These are phyloP conservation scores for Rhynchosporium secalis DNA, from an alignment of 2,329 filamentous ascomycete genomes.

Conservation along the genomic window DNA sequence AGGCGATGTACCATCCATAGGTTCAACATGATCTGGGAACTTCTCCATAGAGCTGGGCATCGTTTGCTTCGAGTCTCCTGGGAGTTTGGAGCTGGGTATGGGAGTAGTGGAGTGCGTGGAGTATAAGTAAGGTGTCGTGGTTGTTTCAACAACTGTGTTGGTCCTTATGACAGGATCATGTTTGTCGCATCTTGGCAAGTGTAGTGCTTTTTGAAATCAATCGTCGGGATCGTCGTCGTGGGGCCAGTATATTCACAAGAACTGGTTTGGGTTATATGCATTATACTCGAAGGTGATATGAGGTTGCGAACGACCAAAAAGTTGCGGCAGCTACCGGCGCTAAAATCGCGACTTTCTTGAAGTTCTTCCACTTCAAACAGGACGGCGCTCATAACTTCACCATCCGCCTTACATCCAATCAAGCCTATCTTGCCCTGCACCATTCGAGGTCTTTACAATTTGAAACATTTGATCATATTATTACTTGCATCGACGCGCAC, in stretches of 20 bases:
- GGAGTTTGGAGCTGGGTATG: conserved; percentile 38
- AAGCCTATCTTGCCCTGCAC: not conserved
- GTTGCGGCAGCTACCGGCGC: conserved; percentile 20
- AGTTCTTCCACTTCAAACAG: conserved; percentile 4
- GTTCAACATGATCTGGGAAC: conserved; percentile 57
- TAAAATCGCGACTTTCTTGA: conserved; percentile 31
- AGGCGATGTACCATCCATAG: conserved; percentile 31
- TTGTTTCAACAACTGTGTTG: conserved; percentile 21
- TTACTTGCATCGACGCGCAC: not conserved
- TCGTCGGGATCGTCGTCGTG: not conserved
- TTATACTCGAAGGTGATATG: conserved; percentile 17
- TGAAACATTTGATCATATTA: not conserved
- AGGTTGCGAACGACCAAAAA: conserved; percentile 10
- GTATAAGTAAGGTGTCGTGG: conserved; percentile 42
- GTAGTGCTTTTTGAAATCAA: conserved; percentile 3
- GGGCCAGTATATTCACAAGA: conserved; percentile 9
- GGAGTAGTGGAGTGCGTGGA: conserved; percentile 44
- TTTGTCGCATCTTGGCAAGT: conserved; percentile 16
- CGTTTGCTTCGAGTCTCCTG: conserved; percentile 33
- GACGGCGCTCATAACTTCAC: not conserved
- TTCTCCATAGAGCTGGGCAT: conserved; percentile 50
- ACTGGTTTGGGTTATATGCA: not conserved
- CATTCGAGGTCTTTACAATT: not conserved
- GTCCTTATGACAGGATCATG: conserved; percentile 21
- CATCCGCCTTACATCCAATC: not conserved